A percentile compares a stretch with the other conserved stretches of the same genome.
These are phyloP conservation scores for Tylopilus felleus DNA, from an alignment of 768 basidiomycete species.

Conservation along the genomic window DNA sequence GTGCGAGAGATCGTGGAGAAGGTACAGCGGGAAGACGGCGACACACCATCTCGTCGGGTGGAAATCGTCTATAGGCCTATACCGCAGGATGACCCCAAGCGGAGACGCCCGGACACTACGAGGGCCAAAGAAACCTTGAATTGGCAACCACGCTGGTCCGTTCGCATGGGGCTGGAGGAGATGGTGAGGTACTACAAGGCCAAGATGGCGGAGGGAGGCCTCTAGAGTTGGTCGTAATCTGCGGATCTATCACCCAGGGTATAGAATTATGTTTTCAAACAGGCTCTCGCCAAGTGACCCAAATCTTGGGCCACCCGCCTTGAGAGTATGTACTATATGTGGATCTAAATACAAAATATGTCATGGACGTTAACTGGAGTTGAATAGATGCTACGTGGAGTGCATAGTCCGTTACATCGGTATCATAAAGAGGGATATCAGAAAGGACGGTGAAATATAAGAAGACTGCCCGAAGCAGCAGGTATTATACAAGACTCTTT, in stretches of 20 bases:
- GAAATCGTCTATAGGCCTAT: constrained; percentile 77
- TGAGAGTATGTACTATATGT: constrained; percentile 11
- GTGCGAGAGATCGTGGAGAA: constrained; percentile 91
- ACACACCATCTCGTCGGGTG: constrained; percentile 47
- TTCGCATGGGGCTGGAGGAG: constrained; percentile 91
- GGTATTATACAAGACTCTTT: constrained; percentile 9
- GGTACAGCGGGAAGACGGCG: constrained; percentile 83
- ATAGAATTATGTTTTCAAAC: not conserved
- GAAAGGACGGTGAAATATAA: constrained; percentile 5
- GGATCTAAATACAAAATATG: constrained; percentile 17
- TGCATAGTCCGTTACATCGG: constrained; percentile 9
- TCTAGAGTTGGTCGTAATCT: constrained; percentile 36
- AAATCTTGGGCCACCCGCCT: not conserved
- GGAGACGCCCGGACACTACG: constrained; percentile 88
- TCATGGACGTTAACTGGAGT: not conserved
- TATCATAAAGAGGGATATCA: constrained; percentile 12
- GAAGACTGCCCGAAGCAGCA: constrained; percentile 8
- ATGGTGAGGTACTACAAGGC: constrained; percentile 93
- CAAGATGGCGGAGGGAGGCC: constrained; percentile 80
- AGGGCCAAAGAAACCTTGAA: constrained; percentile 78
- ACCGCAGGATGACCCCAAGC: constrained; percentile 92
- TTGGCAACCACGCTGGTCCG: constrained; percentile 94
- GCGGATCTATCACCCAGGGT: not conserved
- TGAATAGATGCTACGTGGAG: constrained; percentile 9
- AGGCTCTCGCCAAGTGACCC: not conserved